Conservation (phyloP, 2,329 filamentous ascomycete species). For the Furcasterigmium sp. region DNA sequence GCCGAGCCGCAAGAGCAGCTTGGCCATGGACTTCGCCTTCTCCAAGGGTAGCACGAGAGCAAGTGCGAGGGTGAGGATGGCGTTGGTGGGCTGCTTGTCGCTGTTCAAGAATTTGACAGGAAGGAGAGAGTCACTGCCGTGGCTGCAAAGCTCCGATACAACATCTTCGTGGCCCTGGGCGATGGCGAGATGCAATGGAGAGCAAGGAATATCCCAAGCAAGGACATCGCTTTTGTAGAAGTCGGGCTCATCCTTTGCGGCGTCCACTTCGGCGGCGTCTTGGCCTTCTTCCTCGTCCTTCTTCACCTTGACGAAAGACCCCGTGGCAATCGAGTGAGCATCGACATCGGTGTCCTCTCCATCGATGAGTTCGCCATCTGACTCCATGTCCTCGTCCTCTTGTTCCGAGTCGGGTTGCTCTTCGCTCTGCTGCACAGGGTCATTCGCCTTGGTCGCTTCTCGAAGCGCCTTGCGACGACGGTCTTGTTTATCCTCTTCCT, state of each 20-base stretch:
- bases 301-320: conserved; percentile 68
- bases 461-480: conserved; percentile 34
- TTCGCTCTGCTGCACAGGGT: conserved; percentile 11
- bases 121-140: conserved; percentile 71
- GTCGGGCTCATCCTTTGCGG: conserved; percentile 63
- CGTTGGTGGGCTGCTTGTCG: conserved; percentile 44
- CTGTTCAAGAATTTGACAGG: conserved; percentile 62
- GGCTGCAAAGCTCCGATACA: conserved; percentile 66
- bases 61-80: conserved; percentile 67
- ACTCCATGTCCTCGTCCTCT: conserved; percentile 25
- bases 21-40: conserved; percentile 60
- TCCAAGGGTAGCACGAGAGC: conserved; percentile 58
- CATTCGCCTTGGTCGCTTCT: conserved; percentile 16
- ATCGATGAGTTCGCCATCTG: conserved; percentile 42
- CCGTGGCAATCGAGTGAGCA: conserved; percentile 52
- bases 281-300: conserved; percentile 27
- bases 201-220: conserved; percentile 74
- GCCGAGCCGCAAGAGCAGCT: conserved; percentile 62
- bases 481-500: conserved; percentile 55
- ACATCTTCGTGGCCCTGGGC: conserved; percentile 63
- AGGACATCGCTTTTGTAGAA: conserved; percentile 72
- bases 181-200: conserved; percentile 75
- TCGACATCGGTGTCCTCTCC: conserved; percentile 44
- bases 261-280: conserved; percentile 44
- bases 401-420: conserved; percentile 19